phyloP scores from a whole-genome alignment of 306 rosid species.

The Erythrophleum fordii region DNA sequence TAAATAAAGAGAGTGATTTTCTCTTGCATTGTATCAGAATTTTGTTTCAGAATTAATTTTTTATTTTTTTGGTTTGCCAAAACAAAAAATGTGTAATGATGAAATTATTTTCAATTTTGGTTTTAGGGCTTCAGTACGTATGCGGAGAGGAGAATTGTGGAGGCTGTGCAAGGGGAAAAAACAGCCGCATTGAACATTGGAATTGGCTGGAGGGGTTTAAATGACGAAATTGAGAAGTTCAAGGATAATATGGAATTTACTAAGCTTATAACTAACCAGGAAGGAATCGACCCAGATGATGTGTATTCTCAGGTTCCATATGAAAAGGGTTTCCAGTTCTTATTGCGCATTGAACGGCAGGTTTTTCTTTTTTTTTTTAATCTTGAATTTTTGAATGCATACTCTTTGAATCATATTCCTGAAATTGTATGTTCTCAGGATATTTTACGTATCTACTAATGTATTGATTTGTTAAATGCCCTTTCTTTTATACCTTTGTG shows the following conservation, averaged over 20 bases:
- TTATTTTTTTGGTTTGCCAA: not conserved
- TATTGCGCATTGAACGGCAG: slow-evolving; percentile 93
- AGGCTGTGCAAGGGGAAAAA: slow-evolving; percentile 91
- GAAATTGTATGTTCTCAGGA: slow-evolving; percentile 5
- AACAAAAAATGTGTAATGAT: not conserved
- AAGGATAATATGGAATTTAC: slow-evolving; percentile 91
- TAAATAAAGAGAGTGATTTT: not conserved
- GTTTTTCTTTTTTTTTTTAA: slow-evolving; percentile 44
- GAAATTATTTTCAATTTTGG: slow-evolving; percentile 24
- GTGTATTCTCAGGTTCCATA: slow-evolving; percentile 86
- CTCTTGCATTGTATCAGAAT: not conserved
- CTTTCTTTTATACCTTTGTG: not conserved
- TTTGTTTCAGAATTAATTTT: slow-evolving; percentile 10
- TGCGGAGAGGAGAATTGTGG: slow-evolving; percentile 95
- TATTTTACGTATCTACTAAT: not conserved
- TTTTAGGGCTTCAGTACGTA: slow-evolving; percentile 84
- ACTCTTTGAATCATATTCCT: slow-evolving; percentile 6
- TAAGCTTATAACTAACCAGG: slow-evolving; percentile 80
- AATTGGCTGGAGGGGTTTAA: slow-evolving; percentile 86
- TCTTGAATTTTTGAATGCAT: not conserved
- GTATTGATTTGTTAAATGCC: not conserved
- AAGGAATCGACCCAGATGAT: slow-evolving; percentile 90
- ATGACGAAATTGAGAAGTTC: slow-evolving; percentile 81
- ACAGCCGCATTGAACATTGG: slow-evolving; percentile 75
- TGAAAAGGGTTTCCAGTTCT: slow-evolving; percentile 96